These are phyloP conservation scores for Metschnikowia corniflorae DNA, from an alignment of 805 yeast genomes.

Conservation along the genomic window DNA sequence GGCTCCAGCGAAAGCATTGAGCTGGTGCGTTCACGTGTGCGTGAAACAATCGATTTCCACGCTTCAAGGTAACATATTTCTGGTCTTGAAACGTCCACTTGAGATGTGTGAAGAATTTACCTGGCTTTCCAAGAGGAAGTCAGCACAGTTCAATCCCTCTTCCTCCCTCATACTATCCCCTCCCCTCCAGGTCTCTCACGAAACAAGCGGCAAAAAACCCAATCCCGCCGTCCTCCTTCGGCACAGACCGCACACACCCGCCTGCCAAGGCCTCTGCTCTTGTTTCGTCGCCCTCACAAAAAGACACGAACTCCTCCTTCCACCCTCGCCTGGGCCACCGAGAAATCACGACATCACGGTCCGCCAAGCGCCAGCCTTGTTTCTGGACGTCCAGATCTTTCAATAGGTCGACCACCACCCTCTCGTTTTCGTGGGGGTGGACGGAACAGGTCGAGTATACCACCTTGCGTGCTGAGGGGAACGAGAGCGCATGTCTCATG, in stretches of 20 bases:
- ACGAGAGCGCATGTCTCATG: conserved; percentile 81
- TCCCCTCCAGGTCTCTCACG: conserved; percentile 47
- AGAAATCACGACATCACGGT: conserved; percentile 66
- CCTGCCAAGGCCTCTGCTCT: conserved; percentile 54
- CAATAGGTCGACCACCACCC: conserved; percentile 78
- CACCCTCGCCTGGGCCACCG: conserved; percentile 85
- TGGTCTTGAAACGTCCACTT: too few species aligned
- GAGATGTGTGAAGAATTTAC: too few species aligned
- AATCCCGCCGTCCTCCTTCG: conserved; percentile 94
- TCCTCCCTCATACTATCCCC: too few species aligned
- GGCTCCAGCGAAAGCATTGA: too few species aligned
- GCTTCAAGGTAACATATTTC: too few species aligned
- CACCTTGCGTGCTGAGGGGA: conserved; percentile 71
- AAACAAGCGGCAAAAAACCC: conserved; percentile 97
- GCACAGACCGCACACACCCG: conserved; percentile 82
- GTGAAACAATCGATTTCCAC: too few species aligned
- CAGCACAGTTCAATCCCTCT: too few species aligned
- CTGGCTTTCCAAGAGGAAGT: too few species aligned
- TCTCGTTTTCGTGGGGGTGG: conserved; percentile 90
- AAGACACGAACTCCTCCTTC: conserved; percentile 56
- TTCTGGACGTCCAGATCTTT: conserved; percentile 58
- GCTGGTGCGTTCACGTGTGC: too few species aligned
- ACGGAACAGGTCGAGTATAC: conserved; percentile 96
- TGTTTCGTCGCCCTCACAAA: conserved; percentile 41
- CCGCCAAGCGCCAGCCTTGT: conserved; percentile 72